Percentiles rank a stretch among this genome's conserved stretches.
phyloP scores from a whole-genome alignment of 805 yeast species.

The Suhomyces kilbournensis region DNA sequence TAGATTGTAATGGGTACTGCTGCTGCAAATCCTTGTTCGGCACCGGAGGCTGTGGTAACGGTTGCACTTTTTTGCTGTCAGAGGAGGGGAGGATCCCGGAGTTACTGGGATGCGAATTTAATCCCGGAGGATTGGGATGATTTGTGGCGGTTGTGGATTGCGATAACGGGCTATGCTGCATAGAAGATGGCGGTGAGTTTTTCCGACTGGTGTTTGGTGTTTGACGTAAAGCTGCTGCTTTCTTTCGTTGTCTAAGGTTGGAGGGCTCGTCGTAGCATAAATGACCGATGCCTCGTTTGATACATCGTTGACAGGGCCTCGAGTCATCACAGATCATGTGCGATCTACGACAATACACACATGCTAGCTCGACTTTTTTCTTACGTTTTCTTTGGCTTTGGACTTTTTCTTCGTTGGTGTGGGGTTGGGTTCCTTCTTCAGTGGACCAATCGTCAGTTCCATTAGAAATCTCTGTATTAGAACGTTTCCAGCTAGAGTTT shows the following conservation, averaged over 20 bases:
- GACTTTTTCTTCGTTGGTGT: conserved; percentile 1
- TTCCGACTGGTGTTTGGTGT: conserved; percentile 4
- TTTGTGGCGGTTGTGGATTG: background rate
- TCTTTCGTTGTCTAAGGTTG: conserved; percentile 38
- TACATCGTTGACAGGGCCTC: conserved; percentile 76
- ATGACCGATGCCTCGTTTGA: conserved; percentile 84
- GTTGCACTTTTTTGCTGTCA: conserved; percentile 3
- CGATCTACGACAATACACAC: conserved; percentile 88
- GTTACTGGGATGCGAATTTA: background rate
- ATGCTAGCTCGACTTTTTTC: conserved; percentile 63
- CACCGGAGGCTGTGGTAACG: conserved; percentile 5
- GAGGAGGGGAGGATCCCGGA: conserved; percentile 1
- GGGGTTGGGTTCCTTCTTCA: background rate
- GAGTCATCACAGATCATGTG: conserved; percentile 90
- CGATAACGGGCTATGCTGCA: conserved; percentile 3
- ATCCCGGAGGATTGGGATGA: conserved; percentile 3
- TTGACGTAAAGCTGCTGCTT: conserved; percentile 25
- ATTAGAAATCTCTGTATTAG: background rate
- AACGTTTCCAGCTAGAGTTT: background rate
- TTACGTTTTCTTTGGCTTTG: conserved; percentile 32
- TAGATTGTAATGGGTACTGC: conserved; percentile 7
- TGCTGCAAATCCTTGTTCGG: conserved; percentile 1
- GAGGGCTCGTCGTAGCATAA: conserved; percentile 75
- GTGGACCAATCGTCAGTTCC: background rate
- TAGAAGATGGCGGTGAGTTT: background rate